Base-by-base conservation (phyloP, 1,284 basidiomycete species). In the Hypsizygus ulmarius region DNA sequence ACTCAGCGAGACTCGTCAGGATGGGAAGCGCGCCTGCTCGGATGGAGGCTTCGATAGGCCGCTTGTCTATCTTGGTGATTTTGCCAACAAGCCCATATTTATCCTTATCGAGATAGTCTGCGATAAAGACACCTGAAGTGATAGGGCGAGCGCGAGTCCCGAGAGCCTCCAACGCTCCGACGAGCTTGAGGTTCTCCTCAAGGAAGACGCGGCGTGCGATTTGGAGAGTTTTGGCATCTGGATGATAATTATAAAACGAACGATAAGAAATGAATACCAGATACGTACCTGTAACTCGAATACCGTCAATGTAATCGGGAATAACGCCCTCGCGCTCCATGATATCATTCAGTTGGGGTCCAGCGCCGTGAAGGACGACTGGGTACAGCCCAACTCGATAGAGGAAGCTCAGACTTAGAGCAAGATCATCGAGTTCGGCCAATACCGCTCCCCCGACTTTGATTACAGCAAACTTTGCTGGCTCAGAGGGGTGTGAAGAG, bases 11-110 rank as follows among this genome's bases (percentile, higher is more conserved):
- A 67, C 86, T 90, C 52, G 93, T 96, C 16, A 97, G 75, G 69
- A 97, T 96, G 43, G 94, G 94, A 14, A 97, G 77, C 29, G 92
- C 93, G 34, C 95, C 94, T 3, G 94, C 92, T 40, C 90, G 82
- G 65, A 97, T 97, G 39, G 93, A 85, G 2, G 94, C 93, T 69
- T 97, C 94, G 53, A 97, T 82, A 25, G 94, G 93, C 36, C 93
- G 83, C 71, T 96, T 97, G 75, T 97, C 93, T 54, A 97, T 84
- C 48, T 81, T 82, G 41, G 89, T 93, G 63, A 97, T 92, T 72
- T 91, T 91, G 27, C 94, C 94, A 44, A 97, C 94, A 51, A 94
- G 82, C n/a, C 89, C 89, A 65, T 97, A 97, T 70, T 95, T 96
- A 37, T 85, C 81, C 65, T 89, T 84, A 75, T 97, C 93, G 54